Base-by-base conservation (phyloP, 495 filamentous ascomycete species). In the Hyphodiscus hymeniophilus region DNA sequence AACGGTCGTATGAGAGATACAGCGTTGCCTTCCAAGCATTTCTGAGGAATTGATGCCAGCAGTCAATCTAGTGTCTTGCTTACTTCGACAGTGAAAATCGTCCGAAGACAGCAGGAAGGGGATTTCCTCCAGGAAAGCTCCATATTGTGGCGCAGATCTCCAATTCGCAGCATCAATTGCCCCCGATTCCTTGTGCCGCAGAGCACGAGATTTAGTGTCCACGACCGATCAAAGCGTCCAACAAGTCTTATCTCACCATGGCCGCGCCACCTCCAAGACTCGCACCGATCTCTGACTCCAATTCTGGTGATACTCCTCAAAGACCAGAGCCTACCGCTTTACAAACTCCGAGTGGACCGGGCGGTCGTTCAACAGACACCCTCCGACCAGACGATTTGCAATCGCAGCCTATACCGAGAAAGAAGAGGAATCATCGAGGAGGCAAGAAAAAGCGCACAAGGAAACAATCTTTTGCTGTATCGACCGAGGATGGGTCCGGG, bases 401-500 rank as follows among this genome's bases (percentile, higher is more conserved):
- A 1, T 21, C 50, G 17, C 52, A 42, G 13, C 18, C 48, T 1
- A 40, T 45, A 12, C 54, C 60, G 28, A 63, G 59, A 57, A 72
- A 73, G 53, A 70, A 68, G 50, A 68, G 66, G 46, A 70, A 72
- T 58, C 69, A 71, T 15, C 62, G 58, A 39, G 58, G 61, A 3
- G 69, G 79, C 10, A 82, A 74, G 70, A 81, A 81, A 60, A 79
- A 78, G 63, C 74, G 72, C 44, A 60, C 69, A 39, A 72, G 82
- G 47, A 71, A 75, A 46, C 80, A 82, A 65, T 85, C 80, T 6
- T 86, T 86, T 53, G 74, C 75, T 26, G 62, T 66, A 0, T 62
- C 70, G 1, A 52, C 67, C 0, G 74, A 78, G 31, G 70, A 75
- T 46, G 62, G 66, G 33, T 51, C 60, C 22, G 59, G 56, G 20